Evolutionary conservation across 441 rosid genomes (phyloP).

Genomic region (Capsella rubella): DNA sequence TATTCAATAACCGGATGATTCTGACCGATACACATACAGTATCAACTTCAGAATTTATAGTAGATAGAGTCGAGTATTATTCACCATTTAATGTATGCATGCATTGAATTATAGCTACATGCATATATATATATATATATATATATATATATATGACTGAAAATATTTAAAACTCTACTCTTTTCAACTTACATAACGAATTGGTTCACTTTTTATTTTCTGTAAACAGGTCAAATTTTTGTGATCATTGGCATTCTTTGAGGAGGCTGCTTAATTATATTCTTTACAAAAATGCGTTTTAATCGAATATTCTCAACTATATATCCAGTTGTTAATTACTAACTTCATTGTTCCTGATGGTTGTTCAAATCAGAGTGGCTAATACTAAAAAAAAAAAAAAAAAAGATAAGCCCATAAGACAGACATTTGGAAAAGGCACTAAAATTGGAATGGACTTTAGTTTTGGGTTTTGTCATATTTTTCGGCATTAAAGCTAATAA

Average conservation of each 20-base stretch:
- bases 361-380: slow-evolving; percentile 11
- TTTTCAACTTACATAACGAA: neutral
- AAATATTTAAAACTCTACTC: neutral
- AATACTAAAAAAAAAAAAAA: neutral
- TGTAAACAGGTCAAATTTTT: neutral
- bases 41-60: neutral
- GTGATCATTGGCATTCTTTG: neutral
- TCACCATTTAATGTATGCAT: neutral
- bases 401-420: neutral
- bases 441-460: slow-evolving; percentile 11
- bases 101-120: too few species aligned
- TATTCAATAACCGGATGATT: neutral
- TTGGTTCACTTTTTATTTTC: neutral
- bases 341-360: slow-evolving; percentile 7
- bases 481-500: slow-evolving; percentile 23
- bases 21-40: neutral
- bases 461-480: slow-evolving; percentile 6
- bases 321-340: too few species aligned
- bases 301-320: too few species aligned
- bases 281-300: neutral
- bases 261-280: neutral
- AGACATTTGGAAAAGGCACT: slow-evolving; percentile 19
- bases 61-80: neutral
- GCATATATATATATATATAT: too few species aligned
- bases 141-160: too few species aligned